phyloP scores from a whole-genome alignment of 306 rosid genomes.

The Vigna mungo region DNA sequence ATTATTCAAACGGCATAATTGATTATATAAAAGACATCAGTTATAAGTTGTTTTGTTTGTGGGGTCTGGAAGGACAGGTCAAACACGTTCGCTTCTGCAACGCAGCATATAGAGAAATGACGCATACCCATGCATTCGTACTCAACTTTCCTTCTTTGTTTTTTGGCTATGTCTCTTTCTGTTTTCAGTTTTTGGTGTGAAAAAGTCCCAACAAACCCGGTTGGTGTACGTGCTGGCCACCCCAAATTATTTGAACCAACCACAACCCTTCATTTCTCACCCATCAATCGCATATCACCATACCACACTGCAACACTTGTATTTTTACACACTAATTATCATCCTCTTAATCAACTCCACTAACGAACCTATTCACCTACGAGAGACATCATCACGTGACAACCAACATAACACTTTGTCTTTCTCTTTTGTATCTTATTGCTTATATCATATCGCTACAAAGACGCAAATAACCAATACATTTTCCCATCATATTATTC shows the following conservation, averaged over 20 bases:
- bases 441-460: conserved; percentile 21
- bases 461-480: conserved; percentile 36
- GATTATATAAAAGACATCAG: too few relatives aligned
- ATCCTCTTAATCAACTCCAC: conserved; percentile 13
- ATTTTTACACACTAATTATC: too few relatives aligned
- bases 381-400: conserved; percentile 49
- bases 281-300: conserved; percentile 48
- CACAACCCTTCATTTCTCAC: not conserved
- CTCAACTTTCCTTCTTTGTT: conserved; percentile 17
- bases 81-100: conserved; percentile 7
- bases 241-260: not conserved
- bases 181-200: conserved; percentile 40
- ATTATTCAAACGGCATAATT: too few relatives aligned
- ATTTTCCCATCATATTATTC: conserved; percentile 39
- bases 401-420: conserved; percentile 33
- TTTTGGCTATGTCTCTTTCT: conserved; percentile 39
- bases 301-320: conserved; percentile 6
- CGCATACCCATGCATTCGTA: conserved; percentile 21
- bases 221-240: conserved; percentile 30
- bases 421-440: conserved; percentile 38
- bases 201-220: conserved; percentile 12
- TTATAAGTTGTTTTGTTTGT: too few relatives aligned
- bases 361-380: not conserved
- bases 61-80: conserved; percentile 34
- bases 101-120: conserved; percentile 24